Conservation (phyloP, 139 green algal species). For the Eudorina sp. region DNA sequence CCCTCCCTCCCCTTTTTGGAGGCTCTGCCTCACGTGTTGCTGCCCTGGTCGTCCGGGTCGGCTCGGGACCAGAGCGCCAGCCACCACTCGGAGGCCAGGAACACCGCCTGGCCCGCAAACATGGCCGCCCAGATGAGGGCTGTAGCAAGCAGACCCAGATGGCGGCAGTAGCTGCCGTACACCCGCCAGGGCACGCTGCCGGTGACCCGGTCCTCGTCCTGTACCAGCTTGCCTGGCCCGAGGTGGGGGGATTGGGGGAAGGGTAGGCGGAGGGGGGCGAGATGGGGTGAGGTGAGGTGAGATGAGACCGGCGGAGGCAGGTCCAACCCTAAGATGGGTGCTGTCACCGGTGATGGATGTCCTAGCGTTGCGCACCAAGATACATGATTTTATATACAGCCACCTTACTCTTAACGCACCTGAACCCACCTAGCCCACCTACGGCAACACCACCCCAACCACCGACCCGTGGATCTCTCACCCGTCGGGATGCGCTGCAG, state of each 20-base stretch:
- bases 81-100: conserved; percentile 78
- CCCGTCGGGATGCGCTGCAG: background rate
- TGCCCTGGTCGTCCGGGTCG: conserved; percentile 4
- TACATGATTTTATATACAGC: too few relatives aligned
- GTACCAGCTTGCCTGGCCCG: conserved; percentile 52
- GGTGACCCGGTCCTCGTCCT: conserved; percentile 60
- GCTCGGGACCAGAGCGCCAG: conserved; percentile 72
- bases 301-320: background rate
- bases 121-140: conserved; percentile 59
- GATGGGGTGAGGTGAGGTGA: background rate
- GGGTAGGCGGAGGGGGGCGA: too few relatives aligned
- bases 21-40: background rate
- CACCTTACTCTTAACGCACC: too few relatives aligned
- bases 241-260: background rate
- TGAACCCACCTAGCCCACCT: too few relatives aligned
- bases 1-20: background rate
- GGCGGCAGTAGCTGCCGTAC: conserved; percentile 71
- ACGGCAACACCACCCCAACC: too few relatives aligned
- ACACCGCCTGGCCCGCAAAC: conserved; percentile 75
- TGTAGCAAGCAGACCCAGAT: conserved; percentile 48
- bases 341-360: too few relatives aligned
- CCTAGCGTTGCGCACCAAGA: too few relatives aligned
- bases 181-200: conserved; percentile 74
- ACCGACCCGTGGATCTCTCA: background rate
- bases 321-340: too few relatives aligned